Evolutionary conservation across 2,329 filamentous ascomycete genomes (phyloP), one percentile per base, ranked within the genome.

Genomic region (Alternaria consortialis): DNA sequence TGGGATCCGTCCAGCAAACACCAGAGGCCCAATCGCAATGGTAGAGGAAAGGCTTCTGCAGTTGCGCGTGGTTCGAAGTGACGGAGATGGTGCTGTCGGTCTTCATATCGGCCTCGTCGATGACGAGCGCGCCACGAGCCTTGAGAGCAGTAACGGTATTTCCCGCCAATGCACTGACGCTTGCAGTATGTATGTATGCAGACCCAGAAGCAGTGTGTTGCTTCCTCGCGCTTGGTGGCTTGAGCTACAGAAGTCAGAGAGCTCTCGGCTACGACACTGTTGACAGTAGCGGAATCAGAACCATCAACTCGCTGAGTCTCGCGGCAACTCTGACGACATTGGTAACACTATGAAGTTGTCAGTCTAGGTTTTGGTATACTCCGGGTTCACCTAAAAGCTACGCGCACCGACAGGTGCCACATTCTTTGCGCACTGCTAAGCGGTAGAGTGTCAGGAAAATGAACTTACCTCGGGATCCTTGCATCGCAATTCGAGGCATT

Each of bases 81-180:
- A 58, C 43, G 2, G 40, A 53, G 48, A 58, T 23, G 8, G 56
- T 31, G 15, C 37, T 51, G 25, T 42, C 37, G n/a, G 31, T 39
- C 15, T 53, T 29, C 17, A 58, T 17, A 17, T 36, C 32, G 6
- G 47, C 32, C 48, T 58, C 48, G n/a, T 47, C 25, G 32, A 58
- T 46, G 56, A 58, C 48, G 23, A 58, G 50, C 32, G 56, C 48
- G 17, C 7, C 39, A 25, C 29, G 32, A 17, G 47, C 37, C 29
- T 40, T 40, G 23, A 27, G n/a, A 7, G 31, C 34, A 17, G 32
- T 12, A 12, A 43, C 31, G 12, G 15, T 9, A 13, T 34, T 20
- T 4, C 27, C 27, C 13, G 27, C 25, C n/a, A 32, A 37, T 27
- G 32, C 56, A 58, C 15, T 20, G 31, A 13, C 31, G 31, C 31